A percentile compares a stretch with the other conserved stretches of the same genome.
Conservation (phyloP, 495 filamentous ascomycete species). For the Schizothecium vesticola region DNA sequence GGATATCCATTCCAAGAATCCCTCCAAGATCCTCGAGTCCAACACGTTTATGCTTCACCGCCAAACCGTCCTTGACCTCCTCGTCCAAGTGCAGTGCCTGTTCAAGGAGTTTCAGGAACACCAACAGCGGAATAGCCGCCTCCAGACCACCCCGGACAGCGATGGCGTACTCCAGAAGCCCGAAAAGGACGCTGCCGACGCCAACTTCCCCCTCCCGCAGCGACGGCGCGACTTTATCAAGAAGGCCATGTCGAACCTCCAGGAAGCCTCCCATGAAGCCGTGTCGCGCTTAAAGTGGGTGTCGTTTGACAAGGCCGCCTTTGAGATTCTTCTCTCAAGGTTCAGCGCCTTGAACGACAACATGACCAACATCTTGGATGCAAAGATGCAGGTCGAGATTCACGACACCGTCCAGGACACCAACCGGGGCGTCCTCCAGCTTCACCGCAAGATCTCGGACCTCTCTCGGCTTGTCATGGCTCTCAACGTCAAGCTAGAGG, state of each 20-base stretch:
- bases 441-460: slow-evolving; percentile 38
- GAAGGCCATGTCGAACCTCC: slow-evolving; percentile 35
- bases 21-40: slow-evolving; percentile 33
- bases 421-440: slow-evolving; percentile 41
- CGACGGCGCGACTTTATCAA: slow-evolving; percentile 35
- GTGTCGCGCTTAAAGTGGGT: slow-evolving; percentile 34
- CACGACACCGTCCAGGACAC: slow-evolving; percentile 40
- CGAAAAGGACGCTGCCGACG: slow-evolving; percentile 33
- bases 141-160: slow-evolving; percentile 26
- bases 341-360: slow-evolving; percentile 41
- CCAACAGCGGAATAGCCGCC: slow-evolving; percentile 28
- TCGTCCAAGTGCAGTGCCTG: slow-evolving; percentile 40
- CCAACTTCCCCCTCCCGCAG: slow-evolving; percentile 33
- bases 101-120: slow-evolving; percentile 43
- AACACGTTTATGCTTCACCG: slow-evolving; percentile 42
- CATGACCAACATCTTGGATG: slow-evolving; percentile 42
- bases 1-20: slow-evolving; percentile 30
- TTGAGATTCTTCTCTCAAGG: slow-evolving; percentile 35
- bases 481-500: slow-evolving; percentile 30
- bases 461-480: slow-evolving; percentile 38
- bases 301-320: slow-evolving; percentile 39
- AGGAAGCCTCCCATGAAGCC: slow-evolving; percentile 27
- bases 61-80: slow-evolving; percentile 38
- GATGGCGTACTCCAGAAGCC: slow-evolving; percentile 29
- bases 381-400: slow-evolving; percentile 40